phyloP scores from a whole-genome alignment of 2,329 filamentous ascomycete genomes.

The Monosporascus sp. region DNA sequence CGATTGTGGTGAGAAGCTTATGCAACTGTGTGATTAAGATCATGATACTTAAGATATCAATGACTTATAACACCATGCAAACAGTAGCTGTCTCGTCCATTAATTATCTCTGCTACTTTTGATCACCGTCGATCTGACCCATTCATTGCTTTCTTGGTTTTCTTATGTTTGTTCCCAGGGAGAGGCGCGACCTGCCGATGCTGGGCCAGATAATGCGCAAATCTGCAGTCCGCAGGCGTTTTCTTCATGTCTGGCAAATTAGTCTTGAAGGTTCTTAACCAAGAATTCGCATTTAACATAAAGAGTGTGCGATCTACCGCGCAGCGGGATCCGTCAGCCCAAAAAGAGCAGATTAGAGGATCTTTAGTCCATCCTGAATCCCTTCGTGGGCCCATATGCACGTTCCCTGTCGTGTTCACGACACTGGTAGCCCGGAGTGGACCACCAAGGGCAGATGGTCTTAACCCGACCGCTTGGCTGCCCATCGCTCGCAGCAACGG shows the following conservation, averaged over 20 bases:
- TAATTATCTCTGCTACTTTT: background rate
- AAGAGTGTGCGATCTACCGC: background rate
- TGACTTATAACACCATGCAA: background rate
- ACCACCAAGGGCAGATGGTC: slow-evolving; percentile 18
- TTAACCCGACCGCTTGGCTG: background rate
- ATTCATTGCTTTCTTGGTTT: slow-evolving; percentile 1
- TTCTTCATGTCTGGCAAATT: slow-evolving; percentile 3
- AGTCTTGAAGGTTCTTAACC: background rate
- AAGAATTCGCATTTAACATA: too few relatives aligned
- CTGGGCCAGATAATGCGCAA: slow-evolving; percentile 10
- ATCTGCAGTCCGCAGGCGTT: slow-evolving; percentile 6
- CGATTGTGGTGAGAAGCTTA: background rate
- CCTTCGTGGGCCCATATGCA: slow-evolving; percentile 13
- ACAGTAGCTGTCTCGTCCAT: background rate
- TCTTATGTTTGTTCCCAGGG: slow-evolving; percentile 3
- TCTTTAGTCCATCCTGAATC: slow-evolving; percentile 8
- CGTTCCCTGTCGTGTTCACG: slow-evolving; percentile 5
- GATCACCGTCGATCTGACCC: background rate
- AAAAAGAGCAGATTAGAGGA: slow-evolving; percentile 19
- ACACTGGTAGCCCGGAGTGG: slow-evolving; percentile 9
- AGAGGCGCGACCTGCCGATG: slow-evolving; percentile 5
- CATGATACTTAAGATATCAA: background rate
- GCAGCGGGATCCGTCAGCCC: slow-evolving; percentile 12
- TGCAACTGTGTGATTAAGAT: background rate
- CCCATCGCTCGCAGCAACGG: background rate